phyloP scores from a whole-genome alignment of 345 rosid species.

The Raphanus sativus region DNA sequence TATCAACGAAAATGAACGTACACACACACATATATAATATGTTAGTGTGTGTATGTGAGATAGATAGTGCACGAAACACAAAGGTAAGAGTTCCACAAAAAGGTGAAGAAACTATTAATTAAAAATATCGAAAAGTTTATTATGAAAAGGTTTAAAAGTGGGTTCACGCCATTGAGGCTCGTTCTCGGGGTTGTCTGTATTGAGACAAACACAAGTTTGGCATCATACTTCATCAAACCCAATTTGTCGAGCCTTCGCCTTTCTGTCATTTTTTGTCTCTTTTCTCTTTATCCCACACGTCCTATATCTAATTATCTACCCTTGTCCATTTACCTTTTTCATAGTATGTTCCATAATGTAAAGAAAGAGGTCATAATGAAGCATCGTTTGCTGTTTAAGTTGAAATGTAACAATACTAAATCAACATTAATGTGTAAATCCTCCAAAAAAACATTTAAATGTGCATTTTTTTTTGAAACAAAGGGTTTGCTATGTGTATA shows the following conservation, averaged over 20 bases:
- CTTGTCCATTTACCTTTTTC: background rate
- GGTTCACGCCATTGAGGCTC: conserved; percentile 43
- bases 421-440: background rate
- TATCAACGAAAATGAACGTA: conserved; percentile 26
- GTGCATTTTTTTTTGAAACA: too few relatives aligned
- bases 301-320: background rate
- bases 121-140: background rate
- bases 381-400: background rate
- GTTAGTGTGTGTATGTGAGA: conserved; percentile 3
- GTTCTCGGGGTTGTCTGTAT: conserved; percentile 39
- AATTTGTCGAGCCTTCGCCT: conserved; percentile 28
- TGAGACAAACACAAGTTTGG: conserved; percentile 37
- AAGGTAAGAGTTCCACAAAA: conserved; percentile 59
- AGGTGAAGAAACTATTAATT: conserved; percentile 22
- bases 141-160: conserved; percentile 22
- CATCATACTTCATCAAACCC: conserved; percentile 38
- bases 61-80: conserved; percentile 55
- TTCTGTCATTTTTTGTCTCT: conserved; percentile 22
- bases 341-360: background rate
- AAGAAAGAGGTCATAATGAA: background rate
- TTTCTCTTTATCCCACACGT: background rate
- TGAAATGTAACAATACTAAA: background rate
- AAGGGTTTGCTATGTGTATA: too few relatives aligned
- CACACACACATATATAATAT: background rate
- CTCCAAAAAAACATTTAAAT: too few relatives aligned